phyloP scores from a whole-genome alignment of 306 rosid genomes.

The Notholithocarpus densiflorus region DNA sequence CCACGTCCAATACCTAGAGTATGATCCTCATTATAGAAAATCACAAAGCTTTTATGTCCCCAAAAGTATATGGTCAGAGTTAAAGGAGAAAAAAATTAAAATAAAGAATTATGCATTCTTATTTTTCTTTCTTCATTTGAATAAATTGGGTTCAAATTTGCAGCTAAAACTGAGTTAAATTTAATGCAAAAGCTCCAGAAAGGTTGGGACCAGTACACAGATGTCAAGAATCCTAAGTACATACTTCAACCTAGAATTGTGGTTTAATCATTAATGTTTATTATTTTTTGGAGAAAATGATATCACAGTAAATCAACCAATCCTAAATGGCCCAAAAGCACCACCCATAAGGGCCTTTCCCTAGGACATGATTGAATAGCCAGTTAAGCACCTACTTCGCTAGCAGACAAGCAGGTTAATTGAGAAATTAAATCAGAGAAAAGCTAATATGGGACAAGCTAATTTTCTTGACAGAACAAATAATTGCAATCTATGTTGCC shows the following conservation, averaged over 20 bases:
- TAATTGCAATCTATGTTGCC: neutral
- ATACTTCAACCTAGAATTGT: neutral
- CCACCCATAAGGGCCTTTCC: neutral
- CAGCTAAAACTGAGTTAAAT: neutral
- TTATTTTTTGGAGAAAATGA: neutral
- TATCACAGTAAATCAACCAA: neutral
- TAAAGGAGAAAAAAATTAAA: neutral
- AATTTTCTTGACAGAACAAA: neutral
- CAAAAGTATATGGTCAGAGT: neutral
- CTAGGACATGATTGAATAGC: neutral
- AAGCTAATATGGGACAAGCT: neutral
- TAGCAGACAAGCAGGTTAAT: neutral
- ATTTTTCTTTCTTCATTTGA: neutral
- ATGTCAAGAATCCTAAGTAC: neutral
- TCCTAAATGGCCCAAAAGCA: neutral
- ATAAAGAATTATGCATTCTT: neutral
- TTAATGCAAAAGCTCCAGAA: neutral
- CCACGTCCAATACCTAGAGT: neutral
- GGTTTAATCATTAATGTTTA: neutral
- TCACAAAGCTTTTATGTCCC: neutral
- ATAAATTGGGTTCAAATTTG: neutral
- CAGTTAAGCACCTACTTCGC: neutral
- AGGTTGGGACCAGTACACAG: neutral
- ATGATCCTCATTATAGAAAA: neutral
- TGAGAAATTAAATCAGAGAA: neutral